Evolutionary conservation across 441 rosid species (phyloP).

Genomic region (Mallotus repandus): DNA sequence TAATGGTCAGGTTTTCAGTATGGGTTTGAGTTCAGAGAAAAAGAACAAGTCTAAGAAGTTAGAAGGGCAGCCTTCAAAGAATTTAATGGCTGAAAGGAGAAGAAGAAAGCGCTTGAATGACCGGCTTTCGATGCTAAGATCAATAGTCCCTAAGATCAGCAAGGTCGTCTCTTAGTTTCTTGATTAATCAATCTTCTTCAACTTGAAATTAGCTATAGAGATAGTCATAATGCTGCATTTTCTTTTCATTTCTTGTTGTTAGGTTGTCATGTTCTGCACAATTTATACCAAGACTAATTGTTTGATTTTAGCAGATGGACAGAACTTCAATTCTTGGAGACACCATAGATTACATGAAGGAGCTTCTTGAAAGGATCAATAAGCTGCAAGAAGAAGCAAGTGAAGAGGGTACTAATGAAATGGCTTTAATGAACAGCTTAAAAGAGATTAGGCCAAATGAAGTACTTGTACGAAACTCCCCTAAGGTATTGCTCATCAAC

Average conservation of each 20-base stretch:
- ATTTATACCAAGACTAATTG: slow-evolving; percentile 1
- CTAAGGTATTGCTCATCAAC: slow-evolving; percentile 51
- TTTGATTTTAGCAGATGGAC: slow-evolving; percentile 65
- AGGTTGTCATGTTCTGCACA: slow-evolving; percentile 10
- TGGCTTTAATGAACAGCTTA: slow-evolving; percentile 39
- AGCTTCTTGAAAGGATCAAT: slow-evolving; percentile 79
- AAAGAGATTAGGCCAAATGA: slow-evolving; percentile 58
- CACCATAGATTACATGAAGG: slow-evolving; percentile 92
- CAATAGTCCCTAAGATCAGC: slow-evolving; percentile 94
- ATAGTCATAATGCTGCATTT: neutral
- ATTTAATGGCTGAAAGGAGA: slow-evolving; percentile 91
- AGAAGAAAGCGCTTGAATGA: slow-evolving; percentile 90
- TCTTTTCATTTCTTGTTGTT: neutral
- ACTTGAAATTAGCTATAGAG: neutral
- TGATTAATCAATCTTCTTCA: neutral
- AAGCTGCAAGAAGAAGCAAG: slow-evolving; percentile 60
- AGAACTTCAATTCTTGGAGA: slow-evolving; percentile 95
- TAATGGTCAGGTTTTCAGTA: slow-evolving; percentile 28
- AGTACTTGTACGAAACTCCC: slow-evolving; percentile 66
- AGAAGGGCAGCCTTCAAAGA: slow-evolving; percentile 97
- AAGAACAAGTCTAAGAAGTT: slow-evolving; percentile 55
- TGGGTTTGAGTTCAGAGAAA: slow-evolving; percentile 43
- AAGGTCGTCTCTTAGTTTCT: slow-evolving; percentile 46
- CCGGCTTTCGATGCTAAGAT: slow-evolving; percentile 92
- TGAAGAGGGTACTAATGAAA: slow-evolving; percentile 39